A percentile compares a stretch with the other conserved stretches of the same genome.
phyloP scores from a whole-genome alignment of 805 yeast species.

The Saturnispora gosingensis region DNA sequence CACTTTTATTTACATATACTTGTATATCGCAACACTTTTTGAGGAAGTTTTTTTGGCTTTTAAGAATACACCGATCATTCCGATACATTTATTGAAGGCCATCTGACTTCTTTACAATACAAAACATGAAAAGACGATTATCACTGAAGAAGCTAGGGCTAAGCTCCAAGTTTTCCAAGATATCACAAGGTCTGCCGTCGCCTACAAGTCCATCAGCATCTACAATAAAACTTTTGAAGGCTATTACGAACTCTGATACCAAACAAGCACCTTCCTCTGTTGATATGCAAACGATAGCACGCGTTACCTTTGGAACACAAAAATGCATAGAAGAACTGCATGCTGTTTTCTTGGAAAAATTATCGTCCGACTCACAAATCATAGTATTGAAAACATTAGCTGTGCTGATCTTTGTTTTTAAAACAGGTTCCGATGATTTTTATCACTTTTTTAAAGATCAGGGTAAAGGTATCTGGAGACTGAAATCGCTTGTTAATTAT shows the following conservation, averaged over 20 bases:
- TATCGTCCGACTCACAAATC: neutral
- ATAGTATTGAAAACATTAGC: slow-evolving; percentile 3
- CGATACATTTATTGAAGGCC: neutral
- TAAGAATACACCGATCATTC: neutral
- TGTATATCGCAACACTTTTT: neutral
- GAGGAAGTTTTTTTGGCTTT: neutral
- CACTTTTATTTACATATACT: neutral
- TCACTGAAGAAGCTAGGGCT: neutral
- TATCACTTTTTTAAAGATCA: neutral
- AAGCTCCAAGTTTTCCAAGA: neutral
- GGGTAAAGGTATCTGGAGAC: slow-evolving; percentile 3
- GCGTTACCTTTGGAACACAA: neutral
- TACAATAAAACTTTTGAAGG: neutral
- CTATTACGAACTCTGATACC: slow-evolving; percentile 1
- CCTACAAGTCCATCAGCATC: neutral
- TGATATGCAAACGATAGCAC: slow-evolving; percentile 6
- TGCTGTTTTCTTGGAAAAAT: neutral
- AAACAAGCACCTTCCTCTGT: slow-evolving; percentile 5
- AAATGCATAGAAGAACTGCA: neutral
- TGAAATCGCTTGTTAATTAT: slow-evolving; percentile 6
- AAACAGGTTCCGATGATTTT: slow-evolving; percentile 6
- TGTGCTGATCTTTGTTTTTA: slow-evolving; percentile 4
- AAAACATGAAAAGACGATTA: slow-evolving; percentile 1
- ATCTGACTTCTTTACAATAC: neutral
- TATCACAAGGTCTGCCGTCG: neutral